A percentile compares a stretch with the other conserved stretches of the same genome.
Evolutionary conservation across 345 rosid genomes (phyloP).

Genomic region (Rhizophora mangle): DNA sequence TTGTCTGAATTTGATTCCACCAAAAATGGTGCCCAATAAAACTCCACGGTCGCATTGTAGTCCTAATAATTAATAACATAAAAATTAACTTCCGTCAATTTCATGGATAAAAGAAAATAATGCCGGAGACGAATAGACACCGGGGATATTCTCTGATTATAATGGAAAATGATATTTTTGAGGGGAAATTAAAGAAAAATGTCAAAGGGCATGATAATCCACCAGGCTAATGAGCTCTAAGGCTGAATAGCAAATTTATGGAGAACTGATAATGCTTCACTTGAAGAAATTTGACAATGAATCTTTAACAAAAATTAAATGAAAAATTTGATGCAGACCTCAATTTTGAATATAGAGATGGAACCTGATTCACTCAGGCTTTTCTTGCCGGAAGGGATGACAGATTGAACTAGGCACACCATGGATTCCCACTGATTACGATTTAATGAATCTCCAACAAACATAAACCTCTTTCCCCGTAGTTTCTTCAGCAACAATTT

Average conservation of each 20-base stretch:
- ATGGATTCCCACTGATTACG: conserved; percentile 63
- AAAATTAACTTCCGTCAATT: neutral
- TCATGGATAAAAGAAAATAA: neutral
- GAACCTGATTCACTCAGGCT: conserved; percentile 37
- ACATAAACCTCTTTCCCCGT: conserved; percentile 59
- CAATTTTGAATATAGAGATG: conserved; percentile 28
- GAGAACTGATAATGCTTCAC: neutral
- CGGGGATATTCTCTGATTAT: neutral
- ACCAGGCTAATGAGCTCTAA: neutral
- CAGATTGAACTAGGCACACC: conserved; percentile 62
- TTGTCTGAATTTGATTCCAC: conserved; percentile 62
- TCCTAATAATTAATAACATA: conserved; percentile 36
- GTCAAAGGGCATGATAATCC: neutral
- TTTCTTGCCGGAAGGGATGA: conserved; percentile 34
- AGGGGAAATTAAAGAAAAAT: neutral
- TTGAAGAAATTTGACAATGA: neutral
- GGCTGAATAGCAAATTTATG: neutral
- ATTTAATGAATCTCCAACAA: conserved; percentile 66
- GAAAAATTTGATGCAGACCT: conserved; percentile 33
- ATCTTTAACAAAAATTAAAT: neutral
- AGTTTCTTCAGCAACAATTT: conserved; percentile 54
- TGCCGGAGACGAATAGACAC: neutral
- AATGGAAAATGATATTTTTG: neutral
- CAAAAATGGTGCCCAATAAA: conserved; percentile 69
- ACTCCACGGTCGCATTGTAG: conserved; percentile 52